A percentile compares a stretch with the other conserved stretches of the same genome.
phyloP scores from a whole-genome alignment of 805 yeast genomes.

The Cephaloascus fragrans region DNA sequence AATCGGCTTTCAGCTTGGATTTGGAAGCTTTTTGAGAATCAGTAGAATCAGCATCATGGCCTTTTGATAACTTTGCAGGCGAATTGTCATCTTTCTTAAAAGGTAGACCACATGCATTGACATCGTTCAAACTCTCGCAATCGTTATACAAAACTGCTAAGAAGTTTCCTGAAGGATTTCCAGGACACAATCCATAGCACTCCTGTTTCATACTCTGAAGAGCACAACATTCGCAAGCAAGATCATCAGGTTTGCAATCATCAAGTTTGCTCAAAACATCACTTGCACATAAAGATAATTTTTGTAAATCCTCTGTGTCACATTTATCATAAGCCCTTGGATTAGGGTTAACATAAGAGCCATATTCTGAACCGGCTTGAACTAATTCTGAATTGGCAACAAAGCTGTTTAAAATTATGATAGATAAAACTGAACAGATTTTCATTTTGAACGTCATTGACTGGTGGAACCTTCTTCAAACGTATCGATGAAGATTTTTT shows the following conservation, averaged over 20 bases:
- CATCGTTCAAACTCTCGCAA: constrained; percentile 35
- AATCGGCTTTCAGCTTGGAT: not conserved
- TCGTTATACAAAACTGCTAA: constrained; percentile 34
- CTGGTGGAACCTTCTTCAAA: no score
- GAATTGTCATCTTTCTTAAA: constrained; percentile 31
- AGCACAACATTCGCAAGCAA: constrained; percentile 50
- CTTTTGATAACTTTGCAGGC: constrained; percentile 11
- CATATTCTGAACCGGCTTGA: constrained; percentile 17
- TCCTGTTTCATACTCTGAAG: constrained; percentile 34
- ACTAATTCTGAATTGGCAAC: not conserved
- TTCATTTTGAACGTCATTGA: no score
- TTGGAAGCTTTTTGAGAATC: not conserved
- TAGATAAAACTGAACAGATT: not conserved
- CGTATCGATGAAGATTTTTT: no score
- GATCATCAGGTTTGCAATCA: constrained; percentile 41
- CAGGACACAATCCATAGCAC: constrained; percentile 40
- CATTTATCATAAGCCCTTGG: constrained; percentile 31
- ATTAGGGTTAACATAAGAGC: constrained; percentile 35
- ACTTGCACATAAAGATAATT: constrained; percentile 33
- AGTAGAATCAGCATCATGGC: not conserved
- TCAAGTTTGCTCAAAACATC: constrained; percentile 35
- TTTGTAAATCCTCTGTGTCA: constrained; percentile 31
- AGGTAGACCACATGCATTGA: constrained; percentile 41
- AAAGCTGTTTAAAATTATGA: not conserved
- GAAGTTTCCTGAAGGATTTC: constrained; percentile 35